Evolutionary conservation across 148 eudicot genomes (phyloP).

Genomic region (Chenopodium suecicum): DNA sequence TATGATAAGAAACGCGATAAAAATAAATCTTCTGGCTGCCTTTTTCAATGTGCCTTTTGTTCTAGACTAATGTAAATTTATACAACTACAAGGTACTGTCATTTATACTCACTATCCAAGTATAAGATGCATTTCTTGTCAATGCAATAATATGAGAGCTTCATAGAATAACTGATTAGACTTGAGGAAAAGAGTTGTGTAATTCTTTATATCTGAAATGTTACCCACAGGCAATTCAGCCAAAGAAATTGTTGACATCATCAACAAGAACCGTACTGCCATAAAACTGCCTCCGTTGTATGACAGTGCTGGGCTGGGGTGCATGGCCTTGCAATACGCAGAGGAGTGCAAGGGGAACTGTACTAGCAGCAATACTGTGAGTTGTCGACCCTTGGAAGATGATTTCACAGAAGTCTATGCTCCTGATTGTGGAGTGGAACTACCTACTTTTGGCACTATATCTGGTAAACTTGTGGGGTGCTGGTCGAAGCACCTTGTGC

Average conservation of each 20-base stretch:
- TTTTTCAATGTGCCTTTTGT: neutral
- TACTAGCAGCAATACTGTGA: conserved; percentile 49
- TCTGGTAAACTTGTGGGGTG: conserved; percentile 61
- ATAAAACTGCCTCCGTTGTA: conserved; percentile 42
- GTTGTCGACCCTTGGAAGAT: conserved; percentile 51
- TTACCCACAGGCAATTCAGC: conserved; percentile 59
- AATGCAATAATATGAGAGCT: neutral
- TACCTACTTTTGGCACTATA: conserved; percentile 60
- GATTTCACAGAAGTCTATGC: conserved; percentile 74
- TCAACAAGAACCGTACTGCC: conserved; percentile 73
- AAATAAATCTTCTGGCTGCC: neutral
- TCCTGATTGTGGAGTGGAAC: conserved; percentile 76
- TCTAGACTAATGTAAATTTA: neutral
- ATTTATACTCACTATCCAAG: no score
- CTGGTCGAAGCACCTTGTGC: conserved; percentile 48
- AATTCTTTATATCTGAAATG: neutral
- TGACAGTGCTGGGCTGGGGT: conserved; percentile 71
- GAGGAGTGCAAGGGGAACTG: conserved; percentile 59
- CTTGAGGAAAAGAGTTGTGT: no score
- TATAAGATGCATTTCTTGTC: neutral
- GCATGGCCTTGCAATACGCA: conserved; percentile 77
- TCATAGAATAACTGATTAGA: neutral
- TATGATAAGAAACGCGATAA: neutral
- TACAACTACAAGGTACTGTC: neutral
- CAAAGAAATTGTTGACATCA: conserved; percentile 63